Evolutionary conservation across 2,329 filamentous ascomycete species (phyloP).

Genomic region (Aspergillus flavus): DNA sequence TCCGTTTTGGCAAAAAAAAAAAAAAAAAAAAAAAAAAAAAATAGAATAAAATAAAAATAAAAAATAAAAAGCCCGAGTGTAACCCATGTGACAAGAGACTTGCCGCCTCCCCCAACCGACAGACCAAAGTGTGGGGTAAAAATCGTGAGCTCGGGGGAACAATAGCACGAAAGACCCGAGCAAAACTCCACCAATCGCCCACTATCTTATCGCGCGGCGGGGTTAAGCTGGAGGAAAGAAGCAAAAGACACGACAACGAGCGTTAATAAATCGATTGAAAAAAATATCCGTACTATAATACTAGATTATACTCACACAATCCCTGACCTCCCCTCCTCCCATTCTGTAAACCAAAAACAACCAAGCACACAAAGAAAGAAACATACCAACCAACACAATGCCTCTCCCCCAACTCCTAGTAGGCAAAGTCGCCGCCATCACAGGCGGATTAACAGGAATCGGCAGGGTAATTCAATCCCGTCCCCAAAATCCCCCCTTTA

Average conservation of each 20-base stretch:
- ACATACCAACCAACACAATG: slow-evolving; percentile 22
- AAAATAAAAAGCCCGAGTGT: neutral
- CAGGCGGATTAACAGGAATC: slow-evolving; percentile 83
- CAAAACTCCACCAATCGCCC: slow-evolving; percentile 20
- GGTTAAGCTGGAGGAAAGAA: slow-evolving; percentile 4
- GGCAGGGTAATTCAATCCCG: slow-evolving; percentile 55
- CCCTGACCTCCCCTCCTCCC: neutral
- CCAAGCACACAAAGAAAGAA: neutral
- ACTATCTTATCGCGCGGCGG: slow-evolving; percentile 24
- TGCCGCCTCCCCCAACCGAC: neutral
- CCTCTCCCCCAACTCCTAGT: slow-evolving; percentile 57
- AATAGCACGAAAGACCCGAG: slow-evolving; percentile 34
- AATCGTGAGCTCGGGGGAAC: slow-evolving; percentile 31
- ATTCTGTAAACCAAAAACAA: neutral
- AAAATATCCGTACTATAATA: neutral
- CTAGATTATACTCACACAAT: neutral
- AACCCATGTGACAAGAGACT: neutral
- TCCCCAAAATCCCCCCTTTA: neutral
- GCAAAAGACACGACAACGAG: neutral
- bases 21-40: neutral
- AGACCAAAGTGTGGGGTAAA: slow-evolving; percentile 18
- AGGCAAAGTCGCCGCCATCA: slow-evolving; percentile 82
- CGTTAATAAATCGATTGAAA: neutral
- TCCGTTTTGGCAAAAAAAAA: neutral
- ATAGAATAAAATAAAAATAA: neutral